Evolutionary conservation across 305 asterid species (phyloP), one percentile per base, ranked within the genome.

Genomic region (Stenogyne calaminthoides): DNA sequence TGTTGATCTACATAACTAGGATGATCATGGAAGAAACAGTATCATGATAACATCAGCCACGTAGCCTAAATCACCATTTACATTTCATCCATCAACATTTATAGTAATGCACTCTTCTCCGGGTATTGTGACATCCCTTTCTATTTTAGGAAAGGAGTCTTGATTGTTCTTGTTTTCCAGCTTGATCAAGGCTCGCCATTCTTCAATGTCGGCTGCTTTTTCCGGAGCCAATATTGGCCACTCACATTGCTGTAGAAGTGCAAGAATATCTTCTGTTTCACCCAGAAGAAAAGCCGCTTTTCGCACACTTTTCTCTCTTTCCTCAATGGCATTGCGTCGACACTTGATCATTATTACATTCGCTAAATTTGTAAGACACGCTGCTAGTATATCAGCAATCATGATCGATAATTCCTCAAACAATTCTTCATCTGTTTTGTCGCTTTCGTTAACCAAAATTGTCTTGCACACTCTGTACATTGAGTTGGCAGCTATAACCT

Each of bases 321-420:
- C 76, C 75, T 83, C 84, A 20, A 85, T 81, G 44, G 82, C 86
- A 55, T 64, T 77, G 6, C 40, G 51, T 29, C 76, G 81, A 18
- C 88, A 85, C 80, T 79, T 85, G 11, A 25, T 67, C 2, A 80
- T 56, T 56, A 85, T 81, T 3, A 73, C 84, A 10, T 64, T 77
- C 0, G 70, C 55, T 4, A 85, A 47, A 74, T 85, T 82, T 1
- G 87, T 76, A 9, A 85, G 76, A 67, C 85, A 78, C 7, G 85
- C 89, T 1, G 77, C 80, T 18, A 83, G 12, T 71, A 83, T 77
- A 29, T 85, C 89, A 7, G 84, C 84, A 20, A 83, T 81, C 77
- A 69, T 76, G 15, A 58, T 2, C 1, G 75, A 78, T 22, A 83
- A 8, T 9, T 62, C 57, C 69, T 77, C 72, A 8, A 86, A 81